These are phyloP conservation scores for Besnoitia besnoiti DNA, from an alignment of 169 alveolate genomes.

Conservation along the genomic window DNA sequence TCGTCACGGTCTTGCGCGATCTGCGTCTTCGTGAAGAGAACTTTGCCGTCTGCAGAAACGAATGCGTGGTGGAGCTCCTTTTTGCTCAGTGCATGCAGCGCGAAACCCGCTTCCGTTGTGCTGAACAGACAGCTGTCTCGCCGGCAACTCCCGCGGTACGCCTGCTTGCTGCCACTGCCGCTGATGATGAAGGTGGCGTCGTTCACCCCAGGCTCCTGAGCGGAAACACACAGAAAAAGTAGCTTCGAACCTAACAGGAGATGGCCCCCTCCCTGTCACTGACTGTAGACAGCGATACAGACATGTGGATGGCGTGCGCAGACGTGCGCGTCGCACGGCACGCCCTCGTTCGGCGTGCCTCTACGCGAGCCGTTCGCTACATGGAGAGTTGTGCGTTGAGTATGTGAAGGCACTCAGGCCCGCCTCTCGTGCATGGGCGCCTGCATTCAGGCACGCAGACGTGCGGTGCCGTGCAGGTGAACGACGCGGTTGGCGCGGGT, in stretches of 20 bases:
- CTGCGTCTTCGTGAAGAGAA: conserved; percentile 21
- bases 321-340: too few relatives aligned
- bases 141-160: not conserved
- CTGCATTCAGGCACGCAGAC: too few relatives aligned
- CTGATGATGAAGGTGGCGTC: not conserved
- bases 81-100: not conserved
- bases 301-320: too few relatives aligned
- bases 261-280: too few relatives aligned
- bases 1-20: not conserved
- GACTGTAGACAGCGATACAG: too few relatives aligned
- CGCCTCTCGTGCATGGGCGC: too few relatives aligned
- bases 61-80: conserved; percentile 2
- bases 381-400: too few relatives aligned
- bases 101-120: not conserved
- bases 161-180: conserved; percentile 18
- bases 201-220: not conserved
- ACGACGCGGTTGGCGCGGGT: not conserved
- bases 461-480: too few relatives aligned
- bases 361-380: too few relatives aligned
- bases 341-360: too few relatives aligned
- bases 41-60: not conserved
- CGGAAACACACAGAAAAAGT: not conserved
- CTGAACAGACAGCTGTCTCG: not conserved
- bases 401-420: too few relatives aligned
- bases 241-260: not conserved